Conservation (phyloP, 2,329 filamentous ascomycete species). For the Ophiostoma quercus region DNA sequence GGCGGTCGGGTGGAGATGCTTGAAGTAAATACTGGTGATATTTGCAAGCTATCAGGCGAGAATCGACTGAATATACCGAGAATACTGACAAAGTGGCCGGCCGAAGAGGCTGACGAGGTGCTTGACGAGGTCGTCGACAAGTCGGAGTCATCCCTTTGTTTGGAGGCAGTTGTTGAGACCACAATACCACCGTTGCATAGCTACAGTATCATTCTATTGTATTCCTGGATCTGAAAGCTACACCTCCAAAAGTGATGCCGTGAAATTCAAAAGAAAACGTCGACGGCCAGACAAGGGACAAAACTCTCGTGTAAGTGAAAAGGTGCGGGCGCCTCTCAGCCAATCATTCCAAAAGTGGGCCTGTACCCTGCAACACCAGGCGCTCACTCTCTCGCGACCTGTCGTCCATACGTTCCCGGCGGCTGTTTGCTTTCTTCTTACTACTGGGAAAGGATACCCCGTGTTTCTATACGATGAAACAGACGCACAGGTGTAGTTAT, state of each 20-base stretch:
- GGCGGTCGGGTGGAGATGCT: neutral
- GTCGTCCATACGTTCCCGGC: conserved; percentile 2
- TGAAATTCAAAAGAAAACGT: neutral
- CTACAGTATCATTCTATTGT: neutral
- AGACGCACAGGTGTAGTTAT: conserved; percentile 18
- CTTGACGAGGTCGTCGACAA: neutral
- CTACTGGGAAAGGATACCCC: neutral
- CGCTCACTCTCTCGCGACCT: neutral
- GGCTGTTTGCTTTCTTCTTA: neutral
- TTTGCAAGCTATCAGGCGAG: neutral
- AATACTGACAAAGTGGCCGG: too few species aligned
- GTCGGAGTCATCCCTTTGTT: neutral
- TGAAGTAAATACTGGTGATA: neutral
- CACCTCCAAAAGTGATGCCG: neutral
- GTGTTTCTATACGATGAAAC: conserved; percentile 19
- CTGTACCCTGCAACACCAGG: neutral
- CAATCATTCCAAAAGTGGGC: conserved; percentile 15
- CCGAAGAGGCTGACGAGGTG: too few species aligned
- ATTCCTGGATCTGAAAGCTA: neutral
- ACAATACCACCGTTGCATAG: neutral
- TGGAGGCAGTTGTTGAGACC: too few species aligned
- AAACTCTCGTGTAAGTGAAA: conserved; percentile 16
- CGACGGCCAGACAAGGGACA: neutral
- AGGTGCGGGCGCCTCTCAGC: conserved; percentile 9
- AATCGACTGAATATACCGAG: neutral